Base-by-base conservation (phyloP, 2,329 filamentous ascomycete genomes). In the Neospermospora avenae region DNA sequence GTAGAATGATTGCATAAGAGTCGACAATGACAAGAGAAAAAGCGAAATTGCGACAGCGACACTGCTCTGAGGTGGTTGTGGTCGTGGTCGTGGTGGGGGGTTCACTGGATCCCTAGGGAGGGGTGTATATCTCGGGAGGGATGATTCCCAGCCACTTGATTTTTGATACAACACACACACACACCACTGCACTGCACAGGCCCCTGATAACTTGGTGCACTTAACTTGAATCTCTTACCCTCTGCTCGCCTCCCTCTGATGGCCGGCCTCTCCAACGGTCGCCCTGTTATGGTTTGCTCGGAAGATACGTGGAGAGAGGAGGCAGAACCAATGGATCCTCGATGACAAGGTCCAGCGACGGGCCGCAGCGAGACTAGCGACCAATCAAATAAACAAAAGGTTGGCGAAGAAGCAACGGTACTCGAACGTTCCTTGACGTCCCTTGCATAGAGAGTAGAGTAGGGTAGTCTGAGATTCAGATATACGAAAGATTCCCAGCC, bases 261-360 rank as follows among this genome's bases (percentile, higher is more conserved):
- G 60, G 49, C 60, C 55, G 44, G n/a, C 44, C 44, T 20, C 51
- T 62, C 44, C 53, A 57, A 51, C 42, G 57, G 34, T 57, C 28
- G 25, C 35, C 49, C 52, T 59, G 55, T 35, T 41, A 56, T 10
- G 44, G 22, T 11, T 51, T 41, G 59, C 28, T 55, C 20, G 16
- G 39, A 42, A 34, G 22, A 25, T 57, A 42, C 18, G 34, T 52
- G 53, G 18, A 51, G 28, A 44, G 39, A 57, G 57, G 62, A 54
- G 63, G 63, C 56, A 60, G 60, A 61, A 51, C 60, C 60, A 62
- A 61, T 61, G 44, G 58, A 56, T 60, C 28, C 20, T n/a, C 37
- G 13, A 28, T 35, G 42, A 45, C 16, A 37, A 22, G 59, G 59
- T 51, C 55, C 13, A n/a, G 35, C 22, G 41, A 57, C 59, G 59